Evolutionary conservation across 1,284 basidiomycete species (phyloP).

Genomic region (Kalmanozyma brasiliensis): DNA sequence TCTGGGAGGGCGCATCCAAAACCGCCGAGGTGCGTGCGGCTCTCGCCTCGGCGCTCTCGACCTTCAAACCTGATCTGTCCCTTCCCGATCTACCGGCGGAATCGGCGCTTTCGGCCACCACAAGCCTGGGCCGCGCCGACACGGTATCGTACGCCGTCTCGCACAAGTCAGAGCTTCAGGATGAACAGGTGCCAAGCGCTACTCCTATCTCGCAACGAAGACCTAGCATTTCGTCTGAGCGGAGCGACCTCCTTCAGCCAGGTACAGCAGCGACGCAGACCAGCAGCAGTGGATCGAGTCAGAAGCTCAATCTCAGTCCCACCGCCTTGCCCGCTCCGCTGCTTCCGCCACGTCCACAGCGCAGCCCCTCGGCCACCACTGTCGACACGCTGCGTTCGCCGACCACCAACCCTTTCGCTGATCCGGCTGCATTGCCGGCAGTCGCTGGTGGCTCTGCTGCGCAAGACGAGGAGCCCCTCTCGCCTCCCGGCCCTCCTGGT

Average conservation of each 20-base stretch:
- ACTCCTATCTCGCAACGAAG: constrained; percentile 12
- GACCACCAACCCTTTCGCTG: constrained; percentile 32
- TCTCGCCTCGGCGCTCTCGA: constrained; percentile 45
- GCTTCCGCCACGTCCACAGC: constrained; percentile 39
- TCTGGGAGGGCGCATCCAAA: constrained; percentile 50
- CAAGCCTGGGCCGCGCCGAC: constrained; percentile 36
- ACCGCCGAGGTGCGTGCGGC: constrained; percentile 57
- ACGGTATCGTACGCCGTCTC: constrained; percentile 42
- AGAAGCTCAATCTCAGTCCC: constrained; percentile 44
- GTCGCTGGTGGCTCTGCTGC: constrained; percentile 1
- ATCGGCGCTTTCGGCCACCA: constrained; percentile 13
- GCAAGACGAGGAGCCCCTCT: constrained; percentile 11
- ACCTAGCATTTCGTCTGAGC: constrained; percentile 21
- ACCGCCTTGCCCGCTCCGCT: constrained; percentile 34
- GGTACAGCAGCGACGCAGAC: constrained; percentile 3
- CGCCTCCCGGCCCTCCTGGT: constrained; percentile 28
- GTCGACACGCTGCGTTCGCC: constrained; percentile 28
- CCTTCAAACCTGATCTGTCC: constrained; percentile 33
- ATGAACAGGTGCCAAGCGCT: constrained; percentile 5
- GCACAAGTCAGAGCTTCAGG: constrained; percentile 40
- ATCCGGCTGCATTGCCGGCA: constrained; percentile 11
- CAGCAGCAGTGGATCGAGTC: constrained; percentile 11
- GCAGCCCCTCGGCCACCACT: constrained; percentile 22
- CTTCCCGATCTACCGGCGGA: constrained; percentile 30
- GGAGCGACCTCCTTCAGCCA: constrained; percentile 20